phyloP scores from a whole-genome alignment of 495 filamentous ascomycete species.

The Hyaloscypha hepaticicola region DNA sequence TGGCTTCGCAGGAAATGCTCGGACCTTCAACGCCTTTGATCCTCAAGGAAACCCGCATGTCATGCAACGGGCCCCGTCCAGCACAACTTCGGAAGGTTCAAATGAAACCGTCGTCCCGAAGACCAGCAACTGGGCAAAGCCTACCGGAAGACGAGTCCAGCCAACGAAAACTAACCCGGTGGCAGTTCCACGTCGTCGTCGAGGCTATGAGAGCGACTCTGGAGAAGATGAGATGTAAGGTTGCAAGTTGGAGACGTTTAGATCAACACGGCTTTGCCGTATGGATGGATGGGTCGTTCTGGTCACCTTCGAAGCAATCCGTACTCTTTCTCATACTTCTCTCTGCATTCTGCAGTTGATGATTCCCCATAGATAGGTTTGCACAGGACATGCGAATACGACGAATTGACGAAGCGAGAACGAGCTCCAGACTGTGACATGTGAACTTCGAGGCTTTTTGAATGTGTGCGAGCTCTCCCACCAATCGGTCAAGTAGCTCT shows the following conservation, averaged over 20 bases:
- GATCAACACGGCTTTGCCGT: background rate
- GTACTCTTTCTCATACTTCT: background rate
- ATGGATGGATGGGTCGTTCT: too few species aligned
- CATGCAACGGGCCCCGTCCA: background rate
- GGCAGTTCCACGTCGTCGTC: background rate
- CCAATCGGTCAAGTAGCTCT: too few species aligned
- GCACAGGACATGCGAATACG: too few species aligned
- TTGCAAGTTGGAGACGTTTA: too few species aligned
- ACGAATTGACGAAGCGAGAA: too few species aligned
- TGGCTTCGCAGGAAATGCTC: background rate
- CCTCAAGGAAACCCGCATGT: background rate
- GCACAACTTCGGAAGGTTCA: background rate
- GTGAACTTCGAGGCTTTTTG: too few species aligned
- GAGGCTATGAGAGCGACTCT: background rate
- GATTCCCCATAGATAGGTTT: too few species aligned
- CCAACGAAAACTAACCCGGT: background rate
- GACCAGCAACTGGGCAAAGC: background rate
- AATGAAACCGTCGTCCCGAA: background rate
- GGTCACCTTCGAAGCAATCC: too few species aligned
- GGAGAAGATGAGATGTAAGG: background rate
- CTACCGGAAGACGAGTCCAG: background rate
- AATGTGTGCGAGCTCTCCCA: too few species aligned
- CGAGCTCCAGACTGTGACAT: too few species aligned
- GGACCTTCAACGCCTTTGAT: background rate
- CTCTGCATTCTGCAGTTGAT: background rate